These are phyloP conservation scores for Anethum foeniculum DNA, from an alignment of 140 eudicot genomes.

Conservation along the genomic window DNA sequence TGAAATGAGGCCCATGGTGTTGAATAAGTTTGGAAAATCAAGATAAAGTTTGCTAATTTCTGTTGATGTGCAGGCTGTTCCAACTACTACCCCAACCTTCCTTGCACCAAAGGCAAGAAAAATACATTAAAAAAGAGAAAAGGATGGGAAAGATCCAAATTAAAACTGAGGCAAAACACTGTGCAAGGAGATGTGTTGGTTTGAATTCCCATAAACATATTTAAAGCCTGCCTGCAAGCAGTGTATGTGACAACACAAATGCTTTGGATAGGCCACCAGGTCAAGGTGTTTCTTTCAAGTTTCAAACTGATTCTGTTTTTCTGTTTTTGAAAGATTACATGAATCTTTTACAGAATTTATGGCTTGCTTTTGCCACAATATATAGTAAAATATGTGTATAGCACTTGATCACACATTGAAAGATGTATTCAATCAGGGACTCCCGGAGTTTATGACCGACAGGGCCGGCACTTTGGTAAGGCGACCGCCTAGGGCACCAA, in stretches of 20 bases:
- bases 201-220: background rate
- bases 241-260: slow-evolving; percentile 2
- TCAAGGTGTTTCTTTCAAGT: slow-evolving; percentile 2
- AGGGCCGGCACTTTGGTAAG: no score
- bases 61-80: slow-evolving; percentile 5
- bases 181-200: background rate
- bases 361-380: background rate
- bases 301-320: background rate
- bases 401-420: background rate
- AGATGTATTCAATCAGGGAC: background rate
- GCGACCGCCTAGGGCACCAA: no score
- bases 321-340: background rate
- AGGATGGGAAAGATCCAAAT: background rate
- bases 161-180: background rate
- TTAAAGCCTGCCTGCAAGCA: slow-evolving; percentile 5
- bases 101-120: background rate
- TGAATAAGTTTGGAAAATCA: background rate
- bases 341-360: background rate
- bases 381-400: background rate
- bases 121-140: background rate
- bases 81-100: slow-evolving; percentile 2
- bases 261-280: background rate
- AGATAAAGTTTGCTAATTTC: background rate
- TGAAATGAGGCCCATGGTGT: background rate
- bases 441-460: no score